Evolutionary conservation across 2,329 filamentous ascomycete species (phyloP).

Genomic region (Paradendryphiella salina): DNA sequence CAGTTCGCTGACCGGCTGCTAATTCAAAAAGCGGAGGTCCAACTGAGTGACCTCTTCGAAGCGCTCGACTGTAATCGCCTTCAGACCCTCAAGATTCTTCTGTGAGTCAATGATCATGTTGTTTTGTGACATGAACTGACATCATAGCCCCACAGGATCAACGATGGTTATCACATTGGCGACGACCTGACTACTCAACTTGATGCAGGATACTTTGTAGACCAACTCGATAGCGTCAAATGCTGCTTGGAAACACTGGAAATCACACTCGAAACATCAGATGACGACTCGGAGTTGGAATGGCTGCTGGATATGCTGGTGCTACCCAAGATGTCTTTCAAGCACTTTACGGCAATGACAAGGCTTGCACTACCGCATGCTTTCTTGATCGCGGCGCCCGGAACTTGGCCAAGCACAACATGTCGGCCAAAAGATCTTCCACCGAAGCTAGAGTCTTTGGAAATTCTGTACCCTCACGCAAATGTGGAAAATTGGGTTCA

Average conservation of each 20-base stretch:
- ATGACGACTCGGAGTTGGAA: conserved; percentile 17
- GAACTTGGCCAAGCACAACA: background rate
- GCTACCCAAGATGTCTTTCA: conserved; percentile 13
- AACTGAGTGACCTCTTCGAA: conserved; percentile 25
- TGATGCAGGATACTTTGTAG: conserved; percentile 19
- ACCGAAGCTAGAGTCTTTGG: conserved; percentile 18
- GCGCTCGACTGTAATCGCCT: conserved; percentile 23
- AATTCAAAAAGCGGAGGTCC: conserved; percentile 18
- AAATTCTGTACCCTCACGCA: conserved; percentile 20
- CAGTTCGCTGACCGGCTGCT: conserved; percentile 23
- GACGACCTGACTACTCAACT: conserved; percentile 17
- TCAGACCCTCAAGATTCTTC: conserved; percentile 17
- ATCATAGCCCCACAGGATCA: conserved; percentile 3
- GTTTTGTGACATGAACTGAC: background rate
- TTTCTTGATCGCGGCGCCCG: conserved; percentile 16
- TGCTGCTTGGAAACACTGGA: conserved; percentile 15
- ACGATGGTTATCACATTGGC: conserved; percentile 20
- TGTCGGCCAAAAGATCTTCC: conserved; percentile 17
- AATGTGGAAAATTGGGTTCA: conserved; percentile 13
- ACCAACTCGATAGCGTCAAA: conserved; percentile 17
- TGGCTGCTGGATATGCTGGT: conserved; percentile 20
- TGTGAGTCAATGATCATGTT: background rate
- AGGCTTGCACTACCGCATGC: conserved; percentile 20
- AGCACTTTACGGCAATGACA: conserved; percentile 14
- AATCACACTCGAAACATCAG: conserved; percentile 18